phyloP scores from a whole-genome alignment of 805 yeast species.

The Suhomyces sp. region DNA sequence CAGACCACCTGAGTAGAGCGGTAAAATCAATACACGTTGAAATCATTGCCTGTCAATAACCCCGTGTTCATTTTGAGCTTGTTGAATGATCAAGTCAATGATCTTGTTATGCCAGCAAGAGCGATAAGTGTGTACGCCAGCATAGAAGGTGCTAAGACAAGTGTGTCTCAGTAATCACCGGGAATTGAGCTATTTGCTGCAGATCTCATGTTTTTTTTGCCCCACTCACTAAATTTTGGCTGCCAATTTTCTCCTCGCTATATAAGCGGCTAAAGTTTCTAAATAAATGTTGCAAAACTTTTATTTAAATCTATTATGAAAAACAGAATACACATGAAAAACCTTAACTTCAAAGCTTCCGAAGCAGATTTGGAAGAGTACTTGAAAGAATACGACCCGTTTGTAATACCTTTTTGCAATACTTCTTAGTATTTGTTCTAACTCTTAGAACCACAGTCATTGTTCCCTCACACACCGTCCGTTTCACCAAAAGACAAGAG shows the following conservation, averaged over 20 bases:
- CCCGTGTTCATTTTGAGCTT: no score
- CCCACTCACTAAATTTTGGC: neutral
- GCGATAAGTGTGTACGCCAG: no score
- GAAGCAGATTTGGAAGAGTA: conserved; percentile 49
- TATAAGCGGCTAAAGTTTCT: neutral
- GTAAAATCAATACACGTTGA: no score
- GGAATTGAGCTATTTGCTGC: no score
- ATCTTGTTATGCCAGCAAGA: no score
- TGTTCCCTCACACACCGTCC: conserved; percentile 54
- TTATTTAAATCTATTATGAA: neutral
- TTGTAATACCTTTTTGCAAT: conserved; percentile 19
- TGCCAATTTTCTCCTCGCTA: neutral
- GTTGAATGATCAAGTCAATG: no score
- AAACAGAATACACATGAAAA: conserved; percentile 50
- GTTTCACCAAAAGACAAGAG: conserved; percentile 43
- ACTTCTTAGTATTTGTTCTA: conserved; percentile 6
- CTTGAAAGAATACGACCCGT: conserved; percentile 47
- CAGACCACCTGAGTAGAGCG: no score
- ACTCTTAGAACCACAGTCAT: conserved; percentile 33
- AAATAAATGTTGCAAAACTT: conserved; percentile 13
- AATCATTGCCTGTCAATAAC: no score
- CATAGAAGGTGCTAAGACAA: no score
- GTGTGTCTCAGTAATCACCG: no score
- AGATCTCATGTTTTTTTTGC: neutral
- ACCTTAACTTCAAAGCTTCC: conserved; percentile 51